A percentile compares a stretch with the other conserved stretches of the same genome.
Evolutionary conservation across 129 eudicot genomes (phyloP).

Genomic region (Flaveria linearis): DNA sequence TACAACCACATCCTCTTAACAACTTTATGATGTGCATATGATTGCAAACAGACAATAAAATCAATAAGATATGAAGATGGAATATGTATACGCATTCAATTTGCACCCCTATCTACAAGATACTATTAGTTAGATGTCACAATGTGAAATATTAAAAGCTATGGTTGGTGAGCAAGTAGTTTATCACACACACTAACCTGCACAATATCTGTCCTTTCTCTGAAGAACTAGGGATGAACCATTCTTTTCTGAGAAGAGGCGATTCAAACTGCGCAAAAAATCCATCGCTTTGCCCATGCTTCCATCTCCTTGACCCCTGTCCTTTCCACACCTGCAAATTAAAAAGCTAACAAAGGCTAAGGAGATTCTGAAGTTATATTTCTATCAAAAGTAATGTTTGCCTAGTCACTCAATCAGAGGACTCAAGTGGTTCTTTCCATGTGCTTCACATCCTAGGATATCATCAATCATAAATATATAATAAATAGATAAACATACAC

Average conservation of each 20-base stretch:
- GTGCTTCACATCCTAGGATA: no score
- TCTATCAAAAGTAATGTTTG: background rate
- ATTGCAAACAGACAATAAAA: background rate
- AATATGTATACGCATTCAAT: slow-evolving; percentile 4
- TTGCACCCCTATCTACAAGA: background rate
- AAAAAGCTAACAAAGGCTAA: background rate
- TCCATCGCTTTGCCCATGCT: slow-evolving; percentile 90
- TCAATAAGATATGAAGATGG: background rate
- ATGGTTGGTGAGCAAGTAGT: slow-evolving; percentile 11
- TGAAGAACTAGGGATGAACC: slow-evolving; percentile 84
- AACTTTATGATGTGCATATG: background rate
- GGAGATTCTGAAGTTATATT: background rate
- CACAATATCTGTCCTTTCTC: slow-evolving; percentile 86
- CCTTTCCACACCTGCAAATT: slow-evolving; percentile 89
- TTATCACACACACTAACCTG: slow-evolving; percentile 56
- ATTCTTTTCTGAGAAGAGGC: slow-evolving; percentile 54
- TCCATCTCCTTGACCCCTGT: slow-evolving; percentile 96
- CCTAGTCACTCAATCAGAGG: no score
- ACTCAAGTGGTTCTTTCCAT: no score
- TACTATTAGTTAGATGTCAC: background rate
- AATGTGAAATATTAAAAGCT: background rate
- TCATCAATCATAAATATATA: background rate
- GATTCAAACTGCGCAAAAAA: slow-evolving; percentile 92
- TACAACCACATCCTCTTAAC: background rate
- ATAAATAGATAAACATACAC: background rate